Evolutionary conservation across 495 filamentous ascomycete genomes (phyloP), one percentile per base, ranked within the genome.

Genomic region (Saxophila tyrrhenica): DNA sequence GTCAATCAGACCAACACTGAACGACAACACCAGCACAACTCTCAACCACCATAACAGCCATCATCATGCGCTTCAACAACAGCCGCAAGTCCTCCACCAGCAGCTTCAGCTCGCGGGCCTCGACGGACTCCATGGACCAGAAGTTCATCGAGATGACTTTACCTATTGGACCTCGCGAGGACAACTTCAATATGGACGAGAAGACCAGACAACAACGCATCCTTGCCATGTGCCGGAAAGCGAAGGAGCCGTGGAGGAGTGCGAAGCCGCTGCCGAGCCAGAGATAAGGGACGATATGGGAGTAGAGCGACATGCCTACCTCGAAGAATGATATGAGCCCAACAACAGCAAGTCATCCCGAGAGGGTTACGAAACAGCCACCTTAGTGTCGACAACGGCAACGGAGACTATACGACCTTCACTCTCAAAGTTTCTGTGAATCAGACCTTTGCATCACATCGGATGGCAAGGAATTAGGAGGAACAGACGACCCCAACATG

Each of bases 91-190:
- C 25, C 13, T 57, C 54, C 3, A 20, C 39, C 32, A 25, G 58
- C 50, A 46, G 25, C 17, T 19, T 45, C 45, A 62, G 59, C 48
- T 2, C 47, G 19, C 54, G 21, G 17, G 54, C 39, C 17, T 52
- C 55, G 17, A 35, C 15, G 20, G 50, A 49, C 2, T 51, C 55
- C 8, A 35, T 51, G 10, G 59, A 58, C 46, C 17, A 45, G 17
- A 51, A 24, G 35, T 39, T 57, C 22, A 15, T 24, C 15, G 17
- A 53, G 10, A 58, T 55, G 55, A 62, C 51, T 1, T 24, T 58
- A 8, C 59, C 59, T 10, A 54, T 62, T 20, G 59, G 54, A 15
- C 59, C 59, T 20, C 43, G 59, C 15, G 59, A 62, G 41, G 59
- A 62, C 52, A 54, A 62, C 42, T 54, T 25, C 51, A 55, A 54